These are phyloP conservation scores for Tulasnella sp. DNA, from an alignment of 768 basidiomycete genomes.

Conservation along the genomic window DNA sequence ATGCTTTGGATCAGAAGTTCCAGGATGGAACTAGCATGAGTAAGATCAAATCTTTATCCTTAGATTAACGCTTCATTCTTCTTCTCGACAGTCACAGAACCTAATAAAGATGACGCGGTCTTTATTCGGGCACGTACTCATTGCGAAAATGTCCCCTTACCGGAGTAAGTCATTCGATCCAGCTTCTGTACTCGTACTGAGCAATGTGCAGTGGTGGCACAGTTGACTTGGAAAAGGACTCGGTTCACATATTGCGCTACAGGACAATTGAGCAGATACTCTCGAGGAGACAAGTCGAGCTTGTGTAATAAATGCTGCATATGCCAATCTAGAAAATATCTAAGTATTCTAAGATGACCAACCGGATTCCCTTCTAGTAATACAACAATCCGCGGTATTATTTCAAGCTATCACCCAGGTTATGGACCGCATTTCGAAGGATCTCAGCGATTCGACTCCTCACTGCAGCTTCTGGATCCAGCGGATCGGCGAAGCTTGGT, in stretches of 20 bases:
- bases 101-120: constrained; percentile 63
- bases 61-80: neutral
- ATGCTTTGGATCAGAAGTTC: constrained; percentile 64
- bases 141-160: constrained; percentile 35
- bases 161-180: constrained; percentile 25
- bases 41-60: constrained; percentile 18
- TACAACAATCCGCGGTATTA: too few relatives aligned
- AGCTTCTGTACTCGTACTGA: neutral
- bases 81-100: constrained; percentile 48
- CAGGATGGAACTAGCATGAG: constrained; percentile 52
- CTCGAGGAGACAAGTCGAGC: constrained; percentile 55
- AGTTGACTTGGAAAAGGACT: constrained; percentile 63
- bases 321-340: too few relatives aligned
- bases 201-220: constrained; percentile 42
- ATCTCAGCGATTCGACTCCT: too few relatives aligned
- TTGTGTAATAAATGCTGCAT: constrained; percentile 57
- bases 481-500: too few relatives aligned
- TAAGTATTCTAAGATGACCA: too few relatives aligned
- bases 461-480: too few relatives aligned
- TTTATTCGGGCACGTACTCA: constrained; percentile 64
- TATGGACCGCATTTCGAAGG: too few relatives aligned
- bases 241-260: constrained; percentile 71
- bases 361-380: too few relatives aligned
- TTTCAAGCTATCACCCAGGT: too few relatives aligned
- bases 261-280: constrained; percentile 62